Conservation (phyloP, 176 grass and related monocot genomes). For the Zea mays region Zm-B73-REFERENCE-NAM-5.0 NC_050105.1:126158001-126158500, state of each 20-base stretch:
- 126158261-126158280: too few species aligned
- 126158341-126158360: too few species aligned
- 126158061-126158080: not conserved
- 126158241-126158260: too few species aligned
- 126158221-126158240: not conserved
- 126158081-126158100: constrained; percentile 2
- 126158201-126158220: not conserved
- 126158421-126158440: not conserved
- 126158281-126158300: too few species aligned
- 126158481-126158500: constrained; percentile 12
- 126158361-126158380: too few species aligned
- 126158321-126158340: too few species aligned
- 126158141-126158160: not conserved
- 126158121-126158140: not conserved
- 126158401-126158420: too few species aligned
- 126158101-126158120: constrained; percentile 12
- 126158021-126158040: not conserved
- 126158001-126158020: too few species aligned
- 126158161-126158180: not conserved
- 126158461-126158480: constrained; percentile 3
- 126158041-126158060: not conserved
- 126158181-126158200: not conserved
- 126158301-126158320: too few species aligned
- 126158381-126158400: too few species aligned
- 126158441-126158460: constrained; percentile 1